These are phyloP conservation scores for Solanum acaule DNA, from an alignment of 257 asterid species.

Conservation along the genomic window DNA sequence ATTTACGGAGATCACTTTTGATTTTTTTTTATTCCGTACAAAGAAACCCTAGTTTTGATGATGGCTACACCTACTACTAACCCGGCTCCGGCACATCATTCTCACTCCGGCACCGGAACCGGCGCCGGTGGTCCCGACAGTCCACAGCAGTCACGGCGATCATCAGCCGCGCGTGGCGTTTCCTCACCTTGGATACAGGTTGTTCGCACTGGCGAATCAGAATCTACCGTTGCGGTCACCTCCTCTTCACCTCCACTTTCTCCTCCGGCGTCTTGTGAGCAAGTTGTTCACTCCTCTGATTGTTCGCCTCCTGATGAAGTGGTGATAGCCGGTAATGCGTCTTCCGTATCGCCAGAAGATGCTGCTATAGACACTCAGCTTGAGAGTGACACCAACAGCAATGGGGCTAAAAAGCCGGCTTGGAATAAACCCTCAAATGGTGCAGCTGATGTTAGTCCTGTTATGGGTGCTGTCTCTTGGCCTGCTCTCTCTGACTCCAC, in stretches of 20 bases:
- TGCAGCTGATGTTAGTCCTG: conserved; percentile 32
- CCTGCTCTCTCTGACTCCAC: conserved; percentile 77
- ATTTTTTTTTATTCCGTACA: background rate
- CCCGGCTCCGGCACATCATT: background rate
- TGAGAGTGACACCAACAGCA: conserved; percentile 29
- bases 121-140: conserved; percentile 20
- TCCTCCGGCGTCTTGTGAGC: conserved; percentile 5
- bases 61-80: background rate
- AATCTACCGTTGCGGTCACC: conserved; percentile 11
- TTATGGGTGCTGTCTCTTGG: conserved; percentile 74
- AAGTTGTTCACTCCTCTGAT: conserved; percentile 17
- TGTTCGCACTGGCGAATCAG: conserved; percentile 48
- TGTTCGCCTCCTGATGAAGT: conserved; percentile 2
- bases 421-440: conserved; percentile 54
- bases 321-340: background rate
- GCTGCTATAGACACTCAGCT: conserved; percentile 21
- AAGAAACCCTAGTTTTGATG: background rate
- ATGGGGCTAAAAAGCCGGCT: conserved; percentile 39
- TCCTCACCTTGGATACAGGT: conserved; percentile 47
- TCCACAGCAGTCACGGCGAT: conserved; percentile 19
- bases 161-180: conserved; percentile 4
- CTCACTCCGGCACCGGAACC: background rate
- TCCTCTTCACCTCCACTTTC: conserved; percentile 18
- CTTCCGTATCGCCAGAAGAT: conserved; percentile 9
- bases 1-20: background rate